phyloP scores from a whole-genome alignment of 345 rosid species.

The Turritis glabra region DNA sequence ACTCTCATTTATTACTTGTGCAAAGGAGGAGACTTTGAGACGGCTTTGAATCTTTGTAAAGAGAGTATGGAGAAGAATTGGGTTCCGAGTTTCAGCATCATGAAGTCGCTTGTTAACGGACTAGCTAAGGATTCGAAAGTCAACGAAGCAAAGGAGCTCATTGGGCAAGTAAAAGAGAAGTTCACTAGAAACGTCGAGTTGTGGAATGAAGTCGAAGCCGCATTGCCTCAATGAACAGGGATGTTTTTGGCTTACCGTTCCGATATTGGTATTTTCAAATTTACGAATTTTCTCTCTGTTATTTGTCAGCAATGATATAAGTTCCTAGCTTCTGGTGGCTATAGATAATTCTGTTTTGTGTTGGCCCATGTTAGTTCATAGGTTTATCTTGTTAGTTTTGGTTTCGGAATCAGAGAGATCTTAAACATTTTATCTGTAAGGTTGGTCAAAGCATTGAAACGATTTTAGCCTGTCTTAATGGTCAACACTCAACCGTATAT shows the following conservation, averaged over 20 bases:
- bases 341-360: constrained; percentile 14
- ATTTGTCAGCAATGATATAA: constrained; percentile 27
- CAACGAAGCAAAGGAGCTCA: constrained; percentile 61
- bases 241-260: background rate
- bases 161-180: constrained; percentile 55
- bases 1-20: constrained; percentile 60
- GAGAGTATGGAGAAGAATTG: constrained; percentile 69
- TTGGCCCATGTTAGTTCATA: background rate
- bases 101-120: constrained; percentile 72
- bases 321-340: background rate
- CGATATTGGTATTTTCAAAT: constrained; percentile 4
- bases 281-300: background rate
- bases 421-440: constrained; percentile 12
- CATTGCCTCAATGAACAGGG: constrained; percentile 49
- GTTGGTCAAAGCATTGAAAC: constrained; percentile 18
- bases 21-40: constrained; percentile 62
- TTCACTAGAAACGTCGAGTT: constrained; percentile 48
- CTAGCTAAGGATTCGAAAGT: constrained; percentile 54
- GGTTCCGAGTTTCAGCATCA: constrained; percentile 62
- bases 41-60: constrained; percentile 55
- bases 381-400: constrained; percentile 19
- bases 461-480: constrained; percentile 7
- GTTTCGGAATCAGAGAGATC: constrained; percentile 4
- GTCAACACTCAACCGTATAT: constrained; percentile 4
- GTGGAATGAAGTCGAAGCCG: constrained; percentile 88